Base-by-base conservation (phyloP, 805 yeast species). In the Zygosaccharomyces kombuchaensis region DNA sequence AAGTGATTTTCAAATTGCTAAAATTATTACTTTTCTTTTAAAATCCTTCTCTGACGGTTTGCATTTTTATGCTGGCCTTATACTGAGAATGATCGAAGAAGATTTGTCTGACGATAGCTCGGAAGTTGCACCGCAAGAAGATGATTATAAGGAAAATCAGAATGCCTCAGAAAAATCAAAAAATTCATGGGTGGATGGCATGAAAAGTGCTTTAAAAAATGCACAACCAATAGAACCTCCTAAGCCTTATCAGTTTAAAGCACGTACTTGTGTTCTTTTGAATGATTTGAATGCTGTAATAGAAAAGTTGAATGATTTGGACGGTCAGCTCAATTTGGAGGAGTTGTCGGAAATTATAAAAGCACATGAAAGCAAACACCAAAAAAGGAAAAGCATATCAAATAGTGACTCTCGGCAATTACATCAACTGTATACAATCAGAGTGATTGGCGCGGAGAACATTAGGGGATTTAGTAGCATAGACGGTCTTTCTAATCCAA, bases 241-340 rank as follows among this genome's bases (percentile, higher is more conserved):
- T 2, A 74, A 72, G 12, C 82, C 89, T 0, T 81, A 73, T 57
- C 74, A 76, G 36, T 84, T 84, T 66, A 70, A 73, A 47, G 68
- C 73, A 5, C 72, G 75, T 43, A 81, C 89, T 0, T 87, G 95
- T 64, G 78, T 84, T n/a, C 80, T 84, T n/a, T 68, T 87, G 49
- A 86, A 85, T 62, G 80, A 88, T 56, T 58, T 88, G 8, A 71
- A 77, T 1, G 74, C 76, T 9, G 71, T 78, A 71, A 59, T 73
- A 55, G 56, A 66, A 1, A 76, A 77, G 45, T 53, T 80, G 8
- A 67, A 75, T 37, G 73, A 70, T 27, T 57, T 85, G 14, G 90
- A 83, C 56, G 75, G 71, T 1, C 58, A 70, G 19, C 52, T 85
- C 10, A 78, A 82, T 44, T 80, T 89, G 0, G 89, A 84, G 46